Base-by-base conservation (phyloP, 495 filamentous ascomycete genomes). In the Monascus purpureus region DNA sequence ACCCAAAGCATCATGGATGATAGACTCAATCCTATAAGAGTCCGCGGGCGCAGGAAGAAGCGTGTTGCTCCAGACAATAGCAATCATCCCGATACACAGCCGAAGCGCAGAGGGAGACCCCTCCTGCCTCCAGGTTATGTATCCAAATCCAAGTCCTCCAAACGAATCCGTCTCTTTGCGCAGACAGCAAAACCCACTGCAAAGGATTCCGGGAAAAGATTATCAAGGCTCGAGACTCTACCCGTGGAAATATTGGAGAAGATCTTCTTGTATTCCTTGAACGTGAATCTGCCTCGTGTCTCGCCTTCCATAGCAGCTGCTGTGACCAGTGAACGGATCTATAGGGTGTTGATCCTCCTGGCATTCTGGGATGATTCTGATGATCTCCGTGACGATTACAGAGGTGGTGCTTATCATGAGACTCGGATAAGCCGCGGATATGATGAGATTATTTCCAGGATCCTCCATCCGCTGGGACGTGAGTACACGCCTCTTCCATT, bases 191-290 rank as follows among this genome's bases (percentile, higher is more conserved):
- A 35, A 22, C 13, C 22, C 25, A 25, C n/a, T 3, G n/a, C n/a
- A n/a, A n/a, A 11, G 23, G 20, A 29, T n/a, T 15, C 23, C 8
- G 46, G 34, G 30, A 44, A 40, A 4, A 42, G 38, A 5, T 42
- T 61, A 26, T 64, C 61, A 4, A 36, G 32, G 13, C 49, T 75
- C 4, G 71, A 74, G 39, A 39, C 40, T 8, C 47, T 75, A 1
- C 71, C 69, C 1, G 56, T 58, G 1, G 71, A 75, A 37, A 32
- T 75, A 7, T 47, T 75, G 17, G 61, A 72, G 43, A 46, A 53
- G 31, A 67, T 75, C 22, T 73, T 72, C 29, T 48, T 71, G n/a
- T 48, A 64, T 29, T 54, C 61, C 13, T 31, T 66, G 39, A 69
- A 73, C 33, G 26, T 63, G 13, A 59, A 30, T 16, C 43, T 75